Evolutionary conservation across 2,329 filamentous ascomycete genomes (phyloP).

Genomic region (Pyrenophora teres): DNA sequence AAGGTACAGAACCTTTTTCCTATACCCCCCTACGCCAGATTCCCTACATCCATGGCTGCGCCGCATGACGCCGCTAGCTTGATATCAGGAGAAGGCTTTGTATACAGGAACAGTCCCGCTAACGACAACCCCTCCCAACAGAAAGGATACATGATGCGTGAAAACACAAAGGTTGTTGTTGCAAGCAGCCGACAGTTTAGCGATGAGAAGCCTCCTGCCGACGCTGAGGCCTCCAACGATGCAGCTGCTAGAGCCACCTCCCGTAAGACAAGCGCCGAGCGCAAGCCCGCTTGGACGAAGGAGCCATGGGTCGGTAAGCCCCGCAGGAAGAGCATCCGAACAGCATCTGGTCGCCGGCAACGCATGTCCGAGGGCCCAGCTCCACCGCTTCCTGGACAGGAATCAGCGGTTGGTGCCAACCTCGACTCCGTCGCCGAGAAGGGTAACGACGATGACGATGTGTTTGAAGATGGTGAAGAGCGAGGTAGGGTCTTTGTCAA

Average conservation of each 20-base stretch:
- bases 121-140: conserved; percentile 62
- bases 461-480: conserved; percentile 79
- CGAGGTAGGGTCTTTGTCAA: conserved; percentile 94
- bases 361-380: conserved; percentile 63
- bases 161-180: conserved; percentile 95
- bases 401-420: conserved; percentile 71
- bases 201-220: conserved; percentile 64
- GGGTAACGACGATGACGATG: conserved; percentile 62
- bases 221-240: conserved; percentile 42
- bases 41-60: conserved; percentile 33
- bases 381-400: conserved; percentile 85
- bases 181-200: conserved; percentile 71
- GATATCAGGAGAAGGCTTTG: conserved; percentile 37
- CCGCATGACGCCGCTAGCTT: conserved; percentile 25
- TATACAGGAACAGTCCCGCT: conserved; percentile 49
- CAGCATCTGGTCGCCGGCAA: conserved; percentile 63
- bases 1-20: conserved; percentile 72
- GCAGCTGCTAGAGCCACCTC: conserved; percentile 68
- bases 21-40: conserved; percentile 40
- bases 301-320: conserved; percentile 92
- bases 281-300: conserved; percentile 83
- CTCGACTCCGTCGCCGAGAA: conserved; percentile 72
- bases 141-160: conserved; percentile 98
- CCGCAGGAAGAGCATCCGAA: conserved; percentile 68
- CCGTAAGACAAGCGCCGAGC: conserved; percentile 73